phyloP scores from a whole-genome alignment of 768 basidiomycete genomes.

The Lactarius deliciosus region DNA sequence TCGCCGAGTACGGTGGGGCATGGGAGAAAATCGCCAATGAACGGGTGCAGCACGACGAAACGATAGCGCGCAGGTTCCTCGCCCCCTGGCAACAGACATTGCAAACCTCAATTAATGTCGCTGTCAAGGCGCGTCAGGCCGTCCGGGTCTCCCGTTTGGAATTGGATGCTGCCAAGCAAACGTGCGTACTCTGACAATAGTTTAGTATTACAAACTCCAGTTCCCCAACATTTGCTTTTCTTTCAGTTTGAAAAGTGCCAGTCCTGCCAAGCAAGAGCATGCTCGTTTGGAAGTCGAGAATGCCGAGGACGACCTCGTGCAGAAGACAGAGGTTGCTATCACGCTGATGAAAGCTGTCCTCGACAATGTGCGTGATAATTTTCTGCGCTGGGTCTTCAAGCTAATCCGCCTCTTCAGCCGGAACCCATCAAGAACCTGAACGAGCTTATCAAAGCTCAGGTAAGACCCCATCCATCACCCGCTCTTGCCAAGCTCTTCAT shows the following conservation, averaged over 20 bases:
- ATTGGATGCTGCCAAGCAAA: slow-evolving; percentile 87
- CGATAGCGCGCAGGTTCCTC: slow-evolving; percentile 66
- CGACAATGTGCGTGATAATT: slow-evolving; percentile 72
- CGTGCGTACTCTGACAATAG: slow-evolving; percentile 45
- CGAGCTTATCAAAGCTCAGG: slow-evolving; percentile 88
- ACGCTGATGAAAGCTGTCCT: slow-evolving; percentile 97
- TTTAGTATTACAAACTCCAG: background rate
- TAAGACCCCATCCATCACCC: slow-evolving; percentile 32
- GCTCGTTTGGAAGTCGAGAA: slow-evolving; percentile 90
- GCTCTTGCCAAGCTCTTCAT: background rate
- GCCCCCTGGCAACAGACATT: slow-evolving; percentile 88
- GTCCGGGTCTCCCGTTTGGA: slow-evolving; percentile 80
- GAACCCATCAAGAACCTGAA: slow-evolving; percentile 95
- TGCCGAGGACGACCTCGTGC: slow-evolving; percentile 93
- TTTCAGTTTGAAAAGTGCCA: slow-evolving; percentile 73
- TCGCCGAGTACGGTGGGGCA: slow-evolving; percentile 75
- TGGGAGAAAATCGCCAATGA: slow-evolving; percentile 85
- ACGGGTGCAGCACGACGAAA: slow-evolving; percentile 74
- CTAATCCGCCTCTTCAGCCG: slow-evolving; percentile 52
- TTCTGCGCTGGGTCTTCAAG: background rate
- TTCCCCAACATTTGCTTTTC: slow-evolving; percentile 4
- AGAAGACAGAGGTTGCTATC: slow-evolving; percentile 97
- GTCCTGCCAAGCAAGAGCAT: slow-evolving; percentile 81
- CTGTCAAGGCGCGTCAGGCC: slow-evolving; percentile 88
- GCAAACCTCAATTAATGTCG: slow-evolving; percentile 78